Evolutionary conservation across 805 yeast species (phyloP).

Genomic region (Zygosaccharomyces pseudorouxii): DNA sequence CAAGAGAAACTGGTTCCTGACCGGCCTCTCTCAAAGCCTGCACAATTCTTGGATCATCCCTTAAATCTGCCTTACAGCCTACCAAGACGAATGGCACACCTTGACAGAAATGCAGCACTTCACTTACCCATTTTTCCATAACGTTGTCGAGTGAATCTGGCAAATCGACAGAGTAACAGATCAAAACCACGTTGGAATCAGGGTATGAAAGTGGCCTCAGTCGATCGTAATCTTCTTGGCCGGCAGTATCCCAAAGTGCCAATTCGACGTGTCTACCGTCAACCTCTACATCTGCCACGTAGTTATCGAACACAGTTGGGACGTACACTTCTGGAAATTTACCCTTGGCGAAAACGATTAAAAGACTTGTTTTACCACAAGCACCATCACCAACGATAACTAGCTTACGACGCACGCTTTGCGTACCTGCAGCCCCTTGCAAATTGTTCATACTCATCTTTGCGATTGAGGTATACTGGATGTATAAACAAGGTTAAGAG

Average conservation of each 20-base stretch:
- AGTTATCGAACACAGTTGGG: slow-evolving; percentile 94
- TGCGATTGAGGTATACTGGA: slow-evolving; percentile 8
- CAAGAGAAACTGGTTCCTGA: slow-evolving; percentile 31
- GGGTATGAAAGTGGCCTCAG: slow-evolving; percentile 87
- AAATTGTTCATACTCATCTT: slow-evolving; percentile 12
- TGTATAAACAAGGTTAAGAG: neutral
- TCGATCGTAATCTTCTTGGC: slow-evolving; percentile 96
- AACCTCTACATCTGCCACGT: slow-evolving; percentile 91
- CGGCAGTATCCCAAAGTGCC: slow-evolving; percentile 97
- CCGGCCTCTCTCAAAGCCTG: slow-evolving; percentile 53
- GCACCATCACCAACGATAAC: slow-evolving; percentile 97
- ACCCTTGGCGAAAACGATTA: slow-evolving; percentile 80
- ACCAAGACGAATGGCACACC: slow-evolving; percentile 89
- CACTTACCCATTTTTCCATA: slow-evolving; percentile 93
- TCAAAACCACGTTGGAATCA: slow-evolving; percentile 83
- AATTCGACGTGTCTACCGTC: slow-evolving; percentile 88
- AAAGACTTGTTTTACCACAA: slow-evolving; percentile 90
- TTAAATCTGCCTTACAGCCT: slow-evolving; percentile 86
- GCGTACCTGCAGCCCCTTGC: slow-evolving; percentile 15
- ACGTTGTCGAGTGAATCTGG: slow-evolving; percentile 92
- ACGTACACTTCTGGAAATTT: slow-evolving; percentile 91
- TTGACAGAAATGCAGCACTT: slow-evolving; percentile 88
- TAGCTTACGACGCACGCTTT: slow-evolving; percentile 56
- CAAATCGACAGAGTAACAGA: slow-evolving; percentile 83
- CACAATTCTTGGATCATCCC: slow-evolving; percentile 73